Percentiles rank a stretch among this genome's conserved stretches.
Conservation (phyloP, 2,329 filamentous ascomycete species). For the Fusarium torreyae region DNA sequence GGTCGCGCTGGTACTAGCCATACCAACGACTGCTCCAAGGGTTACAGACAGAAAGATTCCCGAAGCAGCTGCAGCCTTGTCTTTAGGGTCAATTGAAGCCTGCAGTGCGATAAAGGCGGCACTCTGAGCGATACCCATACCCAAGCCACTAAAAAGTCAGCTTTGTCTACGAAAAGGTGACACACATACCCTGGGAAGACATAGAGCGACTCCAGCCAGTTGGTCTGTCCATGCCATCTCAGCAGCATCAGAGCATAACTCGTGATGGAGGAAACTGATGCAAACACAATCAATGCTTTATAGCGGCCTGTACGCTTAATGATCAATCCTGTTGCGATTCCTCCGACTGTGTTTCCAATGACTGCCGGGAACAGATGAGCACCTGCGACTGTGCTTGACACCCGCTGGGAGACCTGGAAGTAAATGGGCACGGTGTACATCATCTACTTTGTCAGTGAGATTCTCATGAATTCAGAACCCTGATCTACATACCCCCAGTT, state of each 20-base stretch:
- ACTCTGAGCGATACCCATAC: slow-evolving; percentile 58
- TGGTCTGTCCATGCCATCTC: slow-evolving; percentile 73
- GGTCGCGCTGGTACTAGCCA: slow-evolving; percentile 57
- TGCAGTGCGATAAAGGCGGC: slow-evolving; percentile 61
- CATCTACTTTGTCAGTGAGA: slow-evolving; percentile 27
- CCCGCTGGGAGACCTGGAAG: slow-evolving; percentile 74
- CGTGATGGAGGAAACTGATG: slow-evolving; percentile 64
- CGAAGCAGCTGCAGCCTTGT: slow-evolving; percentile 60
- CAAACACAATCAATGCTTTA: slow-evolving; percentile 67
- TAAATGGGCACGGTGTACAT: slow-evolving; percentile 79
- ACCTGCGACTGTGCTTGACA: slow-evolving; percentile 71
- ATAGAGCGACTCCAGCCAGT: slow-evolving; percentile 69
- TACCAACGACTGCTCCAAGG: slow-evolving; percentile 57
- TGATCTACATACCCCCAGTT: slow-evolving; percentile 41
- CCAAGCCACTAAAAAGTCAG: slow-evolving; percentile 52
- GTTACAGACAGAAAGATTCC: slow-evolving; percentile 58
- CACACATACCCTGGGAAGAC: slow-evolving; percentile 63
- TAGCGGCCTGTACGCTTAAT: slow-evolving; percentile 74
- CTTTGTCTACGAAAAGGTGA: not conserved
- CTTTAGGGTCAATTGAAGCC: slow-evolving; percentile 55
- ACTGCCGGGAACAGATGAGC: slow-evolving; percentile 77
- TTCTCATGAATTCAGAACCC: fast-evolving
- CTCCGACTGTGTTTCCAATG: slow-evolving; percentile 75
- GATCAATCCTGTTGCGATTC: slow-evolving; percentile 70
- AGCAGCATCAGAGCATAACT: slow-evolving; percentile 68